A percentile compares a stretch with the other conserved stretches of the same genome.
These are phyloP conservation scores for Cystobasidiaceae sp. DNA, from an alignment of 1,284 basidiomycete genomes.

Conservation along the genomic window DNA sequence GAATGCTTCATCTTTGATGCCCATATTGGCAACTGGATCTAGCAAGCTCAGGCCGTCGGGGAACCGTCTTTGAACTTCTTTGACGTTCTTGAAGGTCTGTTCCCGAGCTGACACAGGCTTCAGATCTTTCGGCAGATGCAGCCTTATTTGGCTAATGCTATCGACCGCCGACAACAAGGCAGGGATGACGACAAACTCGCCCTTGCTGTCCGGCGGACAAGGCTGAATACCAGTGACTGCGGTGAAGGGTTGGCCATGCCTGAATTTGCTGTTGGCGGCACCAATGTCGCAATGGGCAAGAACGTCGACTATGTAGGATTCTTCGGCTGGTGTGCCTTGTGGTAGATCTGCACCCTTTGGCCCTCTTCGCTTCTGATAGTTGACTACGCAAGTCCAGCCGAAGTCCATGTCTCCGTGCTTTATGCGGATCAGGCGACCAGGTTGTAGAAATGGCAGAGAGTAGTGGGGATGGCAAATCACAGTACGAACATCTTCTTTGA, in stretches of 20 bases:
- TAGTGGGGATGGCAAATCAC: slow-evolving; percentile 95
- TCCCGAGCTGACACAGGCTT: slow-evolving; percentile 69
- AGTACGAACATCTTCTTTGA: slow-evolving; percentile 75
- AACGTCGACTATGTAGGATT: slow-evolving; percentile 91
- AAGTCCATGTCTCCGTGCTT: slow-evolving; percentile 83
- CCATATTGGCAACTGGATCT: slow-evolving; percentile 93
- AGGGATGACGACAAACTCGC: slow-evolving; percentile 79
- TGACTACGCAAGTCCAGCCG: slow-evolving; percentile 92
- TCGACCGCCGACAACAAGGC: slow-evolving; percentile 83
- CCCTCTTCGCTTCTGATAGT: slow-evolving; percentile 71
- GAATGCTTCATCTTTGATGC: slow-evolving; percentile 91
- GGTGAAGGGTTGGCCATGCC: slow-evolving; percentile 29
- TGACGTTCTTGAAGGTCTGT: slow-evolving; percentile 79
- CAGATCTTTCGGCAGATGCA: slow-evolving; percentile 85
- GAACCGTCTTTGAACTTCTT: slow-evolving; percentile 84
- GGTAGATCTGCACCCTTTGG: slow-evolving; percentile 47
- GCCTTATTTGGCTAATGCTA: slow-evolving; percentile 76
- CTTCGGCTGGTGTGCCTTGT: slow-evolving; percentile 70
- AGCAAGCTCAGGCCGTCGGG: slow-evolving; percentile 79
- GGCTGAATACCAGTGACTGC: slow-evolving; percentile 67
- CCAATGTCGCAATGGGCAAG: slow-evolving; percentile 74
- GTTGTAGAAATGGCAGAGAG: slow-evolving; percentile 84
- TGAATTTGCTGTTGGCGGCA: slow-evolving; percentile 56
- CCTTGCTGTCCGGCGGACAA: slow-evolving; percentile 60
- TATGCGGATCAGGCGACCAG: slow-evolving; percentile 83